Evolutionary conservation across 495 filamentous ascomycete genomes (phyloP), one percentile per base, ranked within the genome.

Genomic region (Xylaria flabelliformis): DNA sequence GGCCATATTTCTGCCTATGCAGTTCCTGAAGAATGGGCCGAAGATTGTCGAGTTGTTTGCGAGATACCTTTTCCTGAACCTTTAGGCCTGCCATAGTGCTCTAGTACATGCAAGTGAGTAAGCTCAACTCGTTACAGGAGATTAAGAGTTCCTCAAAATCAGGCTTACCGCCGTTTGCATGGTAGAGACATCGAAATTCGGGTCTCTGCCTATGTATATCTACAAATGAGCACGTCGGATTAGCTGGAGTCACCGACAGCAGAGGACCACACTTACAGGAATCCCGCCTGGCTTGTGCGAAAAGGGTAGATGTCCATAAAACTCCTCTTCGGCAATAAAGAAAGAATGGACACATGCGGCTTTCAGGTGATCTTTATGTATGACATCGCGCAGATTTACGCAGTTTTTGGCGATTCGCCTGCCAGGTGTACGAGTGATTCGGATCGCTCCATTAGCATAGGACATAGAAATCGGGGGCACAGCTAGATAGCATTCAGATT

Each of bases 121-220:
- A 67, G 44, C 1, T 10, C 21, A 67, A 39, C 19, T 10, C 15
- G 2, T 21, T 26, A 7, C 1, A 17, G n/a, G 36, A 17, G 1
- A 42, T 9, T 10, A 44, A 44, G 8, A 19, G 50, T 8, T 42
- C 10, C 0, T 10, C n/a, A 46, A 41, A 42, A 55, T 19, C n/a
- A 19, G 4, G 6, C 65, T 56, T 56, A 67, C 65, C 8, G 65
- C 65, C 12, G 3, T 13, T 21, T 44, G 44, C n/a, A 36, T 3
- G 6, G 44, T 67, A 32, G 48, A 13, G 10, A 44, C 66, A 46
- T 72, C 74, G 39, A 67, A 55, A 50, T 71, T 75, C 41, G 62
- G 56, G 39, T 75, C 74, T 69, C 74, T 72, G 6, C 74, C 74
- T 29, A 75, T 68, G 46, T 75, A 75, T 21, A 75, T 71, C 74